Evolutionary conservation across 176 grass and related monocot genomes (phyloP).

Genomic region (Rhynchospora pubera): DNA sequence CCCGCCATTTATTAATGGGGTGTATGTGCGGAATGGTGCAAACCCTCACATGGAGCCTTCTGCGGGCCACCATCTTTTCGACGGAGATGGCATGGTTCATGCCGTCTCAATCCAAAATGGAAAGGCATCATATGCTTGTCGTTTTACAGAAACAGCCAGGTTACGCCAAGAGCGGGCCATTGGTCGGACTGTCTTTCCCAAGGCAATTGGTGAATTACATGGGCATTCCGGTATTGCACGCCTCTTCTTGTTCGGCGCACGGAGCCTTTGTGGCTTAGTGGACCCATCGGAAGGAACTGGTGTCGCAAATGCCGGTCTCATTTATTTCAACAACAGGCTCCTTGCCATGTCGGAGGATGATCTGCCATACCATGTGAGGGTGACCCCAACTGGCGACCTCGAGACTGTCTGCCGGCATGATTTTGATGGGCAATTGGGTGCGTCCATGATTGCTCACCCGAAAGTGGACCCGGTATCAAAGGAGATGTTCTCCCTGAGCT

Average conservation of each 20-base stretch:
- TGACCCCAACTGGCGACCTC: constrained; percentile 45
- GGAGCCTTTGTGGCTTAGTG: constrained; percentile 45
- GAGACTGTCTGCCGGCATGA: constrained; percentile 49
- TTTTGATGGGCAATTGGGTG: constrained; percentile 55
- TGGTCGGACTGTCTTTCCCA: constrained; percentile 52
- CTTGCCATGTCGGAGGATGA: constrained; percentile 98
- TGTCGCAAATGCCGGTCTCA: constrained; percentile 81
- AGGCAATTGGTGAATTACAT: constrained; percentile 92
- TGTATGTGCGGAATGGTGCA: constrained; percentile 79
- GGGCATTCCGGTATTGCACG: constrained; percentile 67
- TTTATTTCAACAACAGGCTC: constrained; percentile 72
- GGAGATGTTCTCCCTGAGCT: constrained; percentile 83
- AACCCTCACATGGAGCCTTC: constrained; percentile 58
- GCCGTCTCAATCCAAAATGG: constrained; percentile 52
- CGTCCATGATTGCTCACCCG: constrained; percentile 77
- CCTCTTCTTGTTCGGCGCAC: constrained; percentile 63
- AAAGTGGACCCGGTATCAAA: constrained; percentile 56
- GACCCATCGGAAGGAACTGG: constrained; percentile 55
- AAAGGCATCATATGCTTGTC: constrained; percentile 60
- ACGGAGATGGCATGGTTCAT: constrained; percentile 94
- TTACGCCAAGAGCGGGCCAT: constrained; percentile 43
- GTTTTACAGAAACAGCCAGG: constrained; percentile 59
- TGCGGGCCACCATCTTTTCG: constrained; percentile 79
- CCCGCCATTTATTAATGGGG: constrained; percentile 58
- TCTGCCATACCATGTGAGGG: constrained; percentile 65